Base-by-base conservation (phyloP, 2,329 filamentous ascomycete species). In the Cordyceps militaris region DNA sequence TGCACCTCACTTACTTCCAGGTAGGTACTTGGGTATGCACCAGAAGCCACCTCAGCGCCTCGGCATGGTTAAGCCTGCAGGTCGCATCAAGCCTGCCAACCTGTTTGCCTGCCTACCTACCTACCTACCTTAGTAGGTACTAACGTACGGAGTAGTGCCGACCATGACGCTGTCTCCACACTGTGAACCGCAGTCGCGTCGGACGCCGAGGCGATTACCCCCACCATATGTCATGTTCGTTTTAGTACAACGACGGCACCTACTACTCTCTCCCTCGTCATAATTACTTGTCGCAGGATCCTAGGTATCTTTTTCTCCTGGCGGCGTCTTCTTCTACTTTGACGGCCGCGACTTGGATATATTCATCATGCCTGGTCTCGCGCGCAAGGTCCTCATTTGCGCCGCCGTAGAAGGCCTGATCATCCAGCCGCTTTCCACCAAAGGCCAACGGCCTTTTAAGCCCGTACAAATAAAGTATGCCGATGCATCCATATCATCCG, bases 341-440 rank as follows among this genome's bases (percentile, higher is more conserved):
- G 24, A 46, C 43, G 19, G 57, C 24, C 13, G 9, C 40, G 32
- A 13, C 21, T 26, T 4, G 4, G 28, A 11, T 11, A 30, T 24
- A 21, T 13, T 34, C 23, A 49, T 16, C 8, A 94, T 95, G 91
- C 86, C 90, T 57, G 80, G 82, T 63, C 76, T 96, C 60, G 85
- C 88, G 59, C 87, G 89, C 69, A 95, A 94, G 73, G 75, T 96
- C 57, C 70, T 91, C 63, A 84, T 96, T 64, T 87, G 87, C 71
- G 90, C 91, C 57, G 85, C 90, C 26, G 83, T 87, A 56, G 91
- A 97, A 67, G 91, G 91, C 58, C 79, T 97, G 54, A 77, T 96
- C 62, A 79, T 97, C 46, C 89, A 94, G 66, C 86, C 89, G 26
- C 75, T 88, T 30, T 78, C 82, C 19, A 72, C 77, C 56, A 84